phyloP scores from a whole-genome alignment of 768 basidiomycete species.

The Boletales sp. region DNA sequence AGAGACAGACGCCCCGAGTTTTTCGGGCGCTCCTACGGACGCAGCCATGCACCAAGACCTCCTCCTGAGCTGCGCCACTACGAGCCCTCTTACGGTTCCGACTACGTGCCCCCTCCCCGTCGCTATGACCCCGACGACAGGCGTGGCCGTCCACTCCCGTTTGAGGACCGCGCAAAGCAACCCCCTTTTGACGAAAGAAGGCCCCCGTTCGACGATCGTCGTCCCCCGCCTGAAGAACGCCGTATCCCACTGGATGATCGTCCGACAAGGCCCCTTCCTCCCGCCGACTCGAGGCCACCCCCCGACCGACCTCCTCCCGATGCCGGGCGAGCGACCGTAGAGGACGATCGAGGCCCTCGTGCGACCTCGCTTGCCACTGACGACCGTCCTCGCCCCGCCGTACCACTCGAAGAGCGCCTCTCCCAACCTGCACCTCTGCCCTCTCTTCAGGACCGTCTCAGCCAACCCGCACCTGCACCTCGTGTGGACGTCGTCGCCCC shows the following conservation, averaged over 20 bases:
- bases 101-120: constrained; percentile 33
- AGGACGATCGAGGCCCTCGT: constrained; percentile 23
- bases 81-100: constrained; percentile 40
- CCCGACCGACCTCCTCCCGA: constrained; percentile 23
- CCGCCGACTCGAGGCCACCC: constrained; percentile 13
- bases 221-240: constrained; percentile 21
- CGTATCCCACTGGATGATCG: constrained; percentile 30
- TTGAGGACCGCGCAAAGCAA: constrained; percentile 23
- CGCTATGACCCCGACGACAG: constrained; percentile 31
- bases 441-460: constrained; percentile 38
- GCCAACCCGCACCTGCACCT: constrained; percentile 25
- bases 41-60: constrained; percentile 39
- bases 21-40: constrained; percentile 37
- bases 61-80: constrained; percentile 48
- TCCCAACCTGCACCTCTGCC: constrained; percentile 31
- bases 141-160: constrained; percentile 17
- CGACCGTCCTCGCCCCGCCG: constrained; percentile 20
- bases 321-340: too few species aligned
- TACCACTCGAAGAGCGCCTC: constrained; percentile 38
- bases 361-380: constrained; percentile 18
- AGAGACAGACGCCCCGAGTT: constrained; percentile 37
- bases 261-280: constrained; percentile 27
- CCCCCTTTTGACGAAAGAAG: constrained; percentile 30
- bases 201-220: constrained; percentile 29
- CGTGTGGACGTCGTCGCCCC: constrained; percentile 25